Evolutionary conservation across 495 filamentous ascomycete genomes (phyloP).

Genomic region (Trichoderma erinaceum): DNA sequence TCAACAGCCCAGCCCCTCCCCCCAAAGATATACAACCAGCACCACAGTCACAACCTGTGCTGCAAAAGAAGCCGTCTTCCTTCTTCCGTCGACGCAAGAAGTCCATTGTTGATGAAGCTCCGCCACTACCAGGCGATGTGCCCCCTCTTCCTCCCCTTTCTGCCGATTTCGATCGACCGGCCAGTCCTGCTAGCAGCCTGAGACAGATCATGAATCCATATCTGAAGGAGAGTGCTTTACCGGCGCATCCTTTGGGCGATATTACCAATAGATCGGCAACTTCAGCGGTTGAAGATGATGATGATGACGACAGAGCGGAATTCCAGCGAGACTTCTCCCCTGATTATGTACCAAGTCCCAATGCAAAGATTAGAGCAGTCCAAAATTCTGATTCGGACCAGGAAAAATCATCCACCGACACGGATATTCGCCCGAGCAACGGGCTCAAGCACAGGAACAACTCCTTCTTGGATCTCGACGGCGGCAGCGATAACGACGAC

Average conservation of each 20-base stretch:
- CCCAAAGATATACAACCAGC: conserved; percentile 12
- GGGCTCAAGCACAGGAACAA: conserved; percentile 23
- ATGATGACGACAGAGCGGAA: conserved; percentile 26
- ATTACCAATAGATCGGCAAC: not conserved
- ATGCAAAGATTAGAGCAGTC: conserved; percentile 54
- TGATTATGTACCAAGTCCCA: conserved; percentile 55
- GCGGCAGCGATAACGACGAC: conserved; percentile 31
- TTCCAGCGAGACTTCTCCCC: conserved; percentile 53
- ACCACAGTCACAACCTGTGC: conserved; percentile 26
- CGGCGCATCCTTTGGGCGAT: conserved; percentile 21
- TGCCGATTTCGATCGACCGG: not conserved
- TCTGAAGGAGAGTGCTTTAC: conserved; percentile 38
- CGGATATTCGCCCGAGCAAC: conserved; percentile 21
- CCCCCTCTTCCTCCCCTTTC: conserved; percentile 17
- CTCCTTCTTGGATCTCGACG: conserved; percentile 33
- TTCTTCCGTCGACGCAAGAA: conserved; percentile 94
- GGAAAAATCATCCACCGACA: conserved; percentile 17
- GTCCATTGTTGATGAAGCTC: conserved; percentile 53
- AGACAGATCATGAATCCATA: conserved; percentile 88
- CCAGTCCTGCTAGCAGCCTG: conserved; percentile 82
- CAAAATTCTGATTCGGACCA: conserved; percentile 27
- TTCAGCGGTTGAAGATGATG: conserved; percentile 3
- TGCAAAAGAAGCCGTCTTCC: conserved; percentile 84
- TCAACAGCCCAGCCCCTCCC: conserved; percentile 8
- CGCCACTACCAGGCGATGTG: conserved; percentile 35